Base-by-base conservation (phyloP, 169 alveolate species). In the Plasmodium fragile region DNA sequence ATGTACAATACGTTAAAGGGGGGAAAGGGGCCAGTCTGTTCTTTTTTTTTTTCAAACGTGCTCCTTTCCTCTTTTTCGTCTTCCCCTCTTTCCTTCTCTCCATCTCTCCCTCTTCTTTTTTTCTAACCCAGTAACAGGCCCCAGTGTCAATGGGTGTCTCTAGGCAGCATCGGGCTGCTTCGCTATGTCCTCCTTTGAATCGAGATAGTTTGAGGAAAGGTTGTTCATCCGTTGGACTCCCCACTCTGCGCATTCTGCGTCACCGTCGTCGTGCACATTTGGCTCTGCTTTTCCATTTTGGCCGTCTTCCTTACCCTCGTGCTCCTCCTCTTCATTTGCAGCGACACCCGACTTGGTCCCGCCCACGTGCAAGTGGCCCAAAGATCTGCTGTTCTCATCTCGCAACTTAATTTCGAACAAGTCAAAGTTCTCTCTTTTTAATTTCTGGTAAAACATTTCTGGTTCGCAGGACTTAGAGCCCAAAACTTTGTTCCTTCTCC, bases 381-480 rank as follows among this genome's bases (percentile, higher is more conserved):
- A 39, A 13, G 92, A 83, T 25, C 28, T 83, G 34, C 41, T 72
- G 77, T 72, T 83, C 70, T 49, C 92, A 55, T 83, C 83, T 72
- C 65, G 49, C 59, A 83, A 43, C 78, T 72, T 83, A 34, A 83
- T 45, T 72, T 83, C 83, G 36, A 83, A 71, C 36, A 83, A 83
- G 55, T 83, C 49, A 18, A 83, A 83, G 39, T 72, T 70, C 34
- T 83, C 92, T 45, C 53, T 53, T 49, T 72, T 72, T 28, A 83
- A 30, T 28, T 83, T 4, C 36, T 72, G 78, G 78, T 59, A 83
- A 41, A 83, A 83, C 92, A 83, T 83, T 83, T 83, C 92, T 11
- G 92, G 83, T 8, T 83, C 83, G 55, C 92, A 83, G 8, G 92
- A 83, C 59, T 45, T 70, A 6, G 92, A 83, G 11, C 84, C 32